phyloP scores from a whole-genome alignment of 1,284 basidiomycete species.

The Pholiota adiposa region DNA sequence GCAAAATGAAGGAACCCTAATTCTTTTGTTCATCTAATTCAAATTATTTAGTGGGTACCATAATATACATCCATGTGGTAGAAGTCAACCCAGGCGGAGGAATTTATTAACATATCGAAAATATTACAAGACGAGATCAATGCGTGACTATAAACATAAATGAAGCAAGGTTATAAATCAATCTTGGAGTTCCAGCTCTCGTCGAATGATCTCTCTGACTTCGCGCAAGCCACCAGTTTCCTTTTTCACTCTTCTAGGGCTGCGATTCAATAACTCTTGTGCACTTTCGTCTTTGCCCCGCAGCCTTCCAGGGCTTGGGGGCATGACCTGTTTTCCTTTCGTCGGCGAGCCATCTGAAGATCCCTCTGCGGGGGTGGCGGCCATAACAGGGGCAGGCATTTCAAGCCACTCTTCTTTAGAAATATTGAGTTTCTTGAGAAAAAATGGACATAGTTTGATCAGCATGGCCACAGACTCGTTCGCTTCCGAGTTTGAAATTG shows the following conservation, averaged over 20 bases:
- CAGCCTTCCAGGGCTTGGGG: slow-evolving; percentile 40
- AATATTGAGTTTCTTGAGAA: slow-evolving; percentile 65
- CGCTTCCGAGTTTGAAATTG: slow-evolving; percentile 75
- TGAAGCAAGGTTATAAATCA: slow-evolving; percentile 34
- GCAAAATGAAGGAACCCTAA: too few relatives aligned
- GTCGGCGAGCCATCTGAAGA: slow-evolving; percentile 30
- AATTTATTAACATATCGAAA: slow-evolving; percentile 17
- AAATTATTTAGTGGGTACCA: too few relatives aligned
- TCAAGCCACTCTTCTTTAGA: slow-evolving; percentile 79
- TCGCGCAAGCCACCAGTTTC: slow-evolving; percentile 74
- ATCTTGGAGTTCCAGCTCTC: slow-evolving; percentile 72
- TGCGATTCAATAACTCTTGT: slow-evolving; percentile 62
- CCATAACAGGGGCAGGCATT: slow-evolving; percentile 60
- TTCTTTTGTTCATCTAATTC: too few relatives aligned
- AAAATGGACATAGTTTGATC: slow-evolving; percentile 74
- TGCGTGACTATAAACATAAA: slow-evolving; percentile 5
- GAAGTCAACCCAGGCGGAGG: too few relatives aligned
- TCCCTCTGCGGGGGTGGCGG: slow-evolving; percentile 23
- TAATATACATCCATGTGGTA: background rate
- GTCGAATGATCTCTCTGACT: slow-evolving; percentile 77
- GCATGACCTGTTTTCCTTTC: slow-evolving; percentile 35
- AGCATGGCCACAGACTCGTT: slow-evolving; percentile 72
- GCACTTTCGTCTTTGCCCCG: slow-evolving; percentile 53
- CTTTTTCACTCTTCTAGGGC: slow-evolving; percentile 68
- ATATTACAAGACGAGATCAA: background rate